Evolutionary conservation across 352 stramenopile species (phyloP).

Genomic region (Aphanomyces euteiches): DNA sequence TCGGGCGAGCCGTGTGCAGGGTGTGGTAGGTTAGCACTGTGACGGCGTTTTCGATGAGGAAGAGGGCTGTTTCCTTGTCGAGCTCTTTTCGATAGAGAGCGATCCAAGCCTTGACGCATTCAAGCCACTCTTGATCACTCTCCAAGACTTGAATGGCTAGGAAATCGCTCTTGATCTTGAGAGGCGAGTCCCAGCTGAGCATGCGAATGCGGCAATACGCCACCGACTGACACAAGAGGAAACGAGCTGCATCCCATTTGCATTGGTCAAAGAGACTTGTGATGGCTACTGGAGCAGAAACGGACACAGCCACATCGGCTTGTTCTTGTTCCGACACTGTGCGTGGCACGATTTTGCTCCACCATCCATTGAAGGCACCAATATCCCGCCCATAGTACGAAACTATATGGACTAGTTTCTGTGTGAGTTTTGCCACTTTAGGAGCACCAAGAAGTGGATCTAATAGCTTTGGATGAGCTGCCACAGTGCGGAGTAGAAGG

Average conservation of each 20-base stretch:
- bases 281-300: conserved; percentile 19
- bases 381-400: conserved; percentile 59
- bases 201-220: conserved; percentile 73
- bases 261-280: conserved; percentile 58
- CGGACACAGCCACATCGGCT: conserved; percentile 32
- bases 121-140: conserved; percentile 23
- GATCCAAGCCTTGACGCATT: conserved; percentile 48
- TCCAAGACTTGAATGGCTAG: conserved; percentile 51
- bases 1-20: conserved; percentile 51
- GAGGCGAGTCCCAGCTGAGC: conserved; percentile 50
- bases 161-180: conserved; percentile 40
- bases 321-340: conserved; percentile 54
- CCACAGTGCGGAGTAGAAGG: conserved; percentile 75
- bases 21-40: conserved; percentile 70
- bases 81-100: conserved; percentile 46
- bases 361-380: conserved; percentile 52
- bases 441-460: conserved; percentile 49
- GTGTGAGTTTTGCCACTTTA: conserved; percentile 78
- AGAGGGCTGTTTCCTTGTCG: conserved; percentile 65
- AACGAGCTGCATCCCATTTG: conserved; percentile 72
- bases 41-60: conserved; percentile 75
- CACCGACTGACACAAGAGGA: conserved; percentile 74
- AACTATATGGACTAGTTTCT: conserved; percentile 62
- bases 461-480: conserved; percentile 66
- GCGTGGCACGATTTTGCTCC: conserved; percentile 39